phyloP scores from a whole-genome alignment of 805 yeast species.

The Torulaspora quercuum region DNA sequence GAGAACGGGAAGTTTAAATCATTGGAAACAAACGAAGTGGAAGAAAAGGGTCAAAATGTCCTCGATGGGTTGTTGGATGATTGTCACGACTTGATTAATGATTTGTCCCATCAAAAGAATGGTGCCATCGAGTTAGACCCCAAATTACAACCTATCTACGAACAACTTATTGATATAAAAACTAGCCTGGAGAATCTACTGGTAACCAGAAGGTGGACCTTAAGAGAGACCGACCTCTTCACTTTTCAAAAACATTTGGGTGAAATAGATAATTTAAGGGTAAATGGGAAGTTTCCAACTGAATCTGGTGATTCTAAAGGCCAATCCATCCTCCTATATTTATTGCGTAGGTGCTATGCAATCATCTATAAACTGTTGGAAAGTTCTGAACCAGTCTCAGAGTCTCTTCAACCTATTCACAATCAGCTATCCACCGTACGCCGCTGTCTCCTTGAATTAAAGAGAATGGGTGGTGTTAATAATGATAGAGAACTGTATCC shows the following conservation, averaged over 20 bases:
- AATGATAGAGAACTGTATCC: slow-evolving; percentile 90
- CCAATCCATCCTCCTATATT: slow-evolving; percentile 62
- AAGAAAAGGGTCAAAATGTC: slow-evolving; percentile 44
- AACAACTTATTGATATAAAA: slow-evolving; percentile 61
- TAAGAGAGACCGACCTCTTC: slow-evolving; percentile 92
- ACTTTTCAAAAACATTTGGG: slow-evolving; percentile 71
- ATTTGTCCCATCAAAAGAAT: slow-evolving; percentile 46
- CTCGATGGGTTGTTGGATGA: slow-evolving; percentile 78
- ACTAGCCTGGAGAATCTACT: slow-evolving; percentile 74
- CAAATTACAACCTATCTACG: slow-evolving; percentile 56
- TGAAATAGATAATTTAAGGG: slow-evolving; percentile 68
- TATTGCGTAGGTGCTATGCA: slow-evolving; percentile 87
- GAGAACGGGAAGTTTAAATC: slow-evolving; percentile 52
- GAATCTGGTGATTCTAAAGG: slow-evolving; percentile 44
- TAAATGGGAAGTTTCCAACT: slow-evolving; percentile 54
- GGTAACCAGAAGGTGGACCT: slow-evolving; percentile 94
- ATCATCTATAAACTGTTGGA: slow-evolving; percentile 84
- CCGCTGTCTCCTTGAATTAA: slow-evolving; percentile 82
- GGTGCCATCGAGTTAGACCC: slow-evolving; percentile 43
- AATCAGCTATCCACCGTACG: slow-evolving; percentile 91
- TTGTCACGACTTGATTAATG: slow-evolving; percentile 70
- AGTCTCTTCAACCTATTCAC: slow-evolving; percentile 87
- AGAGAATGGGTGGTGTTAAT: slow-evolving; percentile 87
- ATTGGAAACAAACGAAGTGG: slow-evolving; percentile 35
- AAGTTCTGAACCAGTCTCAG: slow-evolving; percentile 92